These are phyloP conservation scores for Boletellus emodensis DNA, from an alignment of 768 basidiomycete genomes.

Conservation along the genomic window DNA sequence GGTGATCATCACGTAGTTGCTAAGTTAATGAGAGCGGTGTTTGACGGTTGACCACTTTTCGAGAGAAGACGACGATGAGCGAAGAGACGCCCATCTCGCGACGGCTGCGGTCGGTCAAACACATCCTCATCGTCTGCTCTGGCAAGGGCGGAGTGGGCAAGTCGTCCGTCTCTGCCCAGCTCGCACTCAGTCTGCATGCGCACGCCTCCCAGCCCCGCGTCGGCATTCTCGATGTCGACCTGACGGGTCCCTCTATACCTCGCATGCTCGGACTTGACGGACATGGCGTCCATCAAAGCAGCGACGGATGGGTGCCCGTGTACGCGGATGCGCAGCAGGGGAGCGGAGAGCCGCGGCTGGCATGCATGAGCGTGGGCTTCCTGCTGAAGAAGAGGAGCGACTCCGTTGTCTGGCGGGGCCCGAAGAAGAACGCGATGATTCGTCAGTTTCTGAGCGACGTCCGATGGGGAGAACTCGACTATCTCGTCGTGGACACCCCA, in stretches of 20 bases:
- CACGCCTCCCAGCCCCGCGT: slow-evolving; percentile 65
- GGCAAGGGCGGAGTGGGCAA: slow-evolving; percentile 99
- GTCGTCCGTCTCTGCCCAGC: slow-evolving; percentile 90
- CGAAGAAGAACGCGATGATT: slow-evolving; percentile 99
- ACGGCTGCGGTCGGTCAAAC: slow-evolving; percentile 69
- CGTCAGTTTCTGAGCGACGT: slow-evolving; percentile 92
- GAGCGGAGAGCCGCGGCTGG: slow-evolving; percentile 56
- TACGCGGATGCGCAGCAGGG: slow-evolving; percentile 70
- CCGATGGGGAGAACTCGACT: slow-evolving; percentile 92
- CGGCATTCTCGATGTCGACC: slow-evolving; percentile 90
- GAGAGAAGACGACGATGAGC: slow-evolving; percentile 13
- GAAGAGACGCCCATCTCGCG: slow-evolving; percentile 59
- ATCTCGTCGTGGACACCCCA: slow-evolving; percentile 91
- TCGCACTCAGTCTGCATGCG: slow-evolving; percentile 81
- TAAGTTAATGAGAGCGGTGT: slow-evolving; percentile 7
- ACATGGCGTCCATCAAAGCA: slow-evolving; percentile 86
- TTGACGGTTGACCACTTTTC: not conserved
- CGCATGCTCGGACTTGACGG: slow-evolving; percentile 92
- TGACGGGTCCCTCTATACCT: slow-evolving; percentile 92
- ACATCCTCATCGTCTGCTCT: slow-evolving; percentile 89
- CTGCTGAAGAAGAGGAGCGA: slow-evolving; percentile 86
- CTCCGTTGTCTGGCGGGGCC: slow-evolving; percentile 96
- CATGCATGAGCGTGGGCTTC: slow-evolving; percentile 97
- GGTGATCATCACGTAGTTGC: not conserved
- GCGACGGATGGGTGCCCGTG: slow-evolving; percentile 96